These are phyloP conservation scores for Plasmopara muralis DNA, from an alignment of 352 stramenopile genomes.

Conservation along the genomic window DNA sequence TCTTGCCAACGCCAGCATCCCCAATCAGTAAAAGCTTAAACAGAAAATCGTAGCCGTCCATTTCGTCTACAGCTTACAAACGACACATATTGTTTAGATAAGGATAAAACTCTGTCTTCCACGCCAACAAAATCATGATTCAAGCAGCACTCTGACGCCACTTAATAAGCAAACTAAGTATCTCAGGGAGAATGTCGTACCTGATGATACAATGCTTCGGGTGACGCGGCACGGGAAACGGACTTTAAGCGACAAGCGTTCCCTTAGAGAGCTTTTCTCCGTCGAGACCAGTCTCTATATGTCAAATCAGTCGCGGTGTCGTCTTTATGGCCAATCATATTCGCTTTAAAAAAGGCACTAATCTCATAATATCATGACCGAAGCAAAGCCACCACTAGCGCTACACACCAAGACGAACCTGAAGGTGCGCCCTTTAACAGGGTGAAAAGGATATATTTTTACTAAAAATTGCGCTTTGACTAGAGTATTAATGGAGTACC, in stretches of 20 bases:
- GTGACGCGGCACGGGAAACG: constrained; percentile 8
- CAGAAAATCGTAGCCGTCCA: constrained; percentile 94
- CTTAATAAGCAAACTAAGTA: no score
- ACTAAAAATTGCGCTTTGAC: constrained; percentile 1
- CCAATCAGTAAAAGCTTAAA: constrained; percentile 99
- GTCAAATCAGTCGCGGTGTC: constrained; percentile 13
- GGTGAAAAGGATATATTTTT: neutral
- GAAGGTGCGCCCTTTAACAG: constrained; percentile 22
- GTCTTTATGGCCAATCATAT: constrained; percentile 17
- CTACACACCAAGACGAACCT: constrained; percentile 39
- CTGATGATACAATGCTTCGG: constrained; percentile 6
- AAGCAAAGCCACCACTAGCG: constrained; percentile 7
- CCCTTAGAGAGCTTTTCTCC: constrained; percentile 13
- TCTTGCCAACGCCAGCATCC: constrained; percentile 97
- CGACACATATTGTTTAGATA: constrained; percentile 14
- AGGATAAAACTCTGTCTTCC: constrained; percentile 1
- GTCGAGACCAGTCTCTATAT: constrained; percentile 21
- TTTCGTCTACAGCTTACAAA: constrained; percentile 20
- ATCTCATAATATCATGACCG: constrained; percentile 7
- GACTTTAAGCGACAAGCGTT: constrained; percentile 11
- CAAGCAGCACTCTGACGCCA: neutral
- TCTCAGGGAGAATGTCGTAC: constrained; percentile 1
- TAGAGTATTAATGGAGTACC: constrained; percentile 69
- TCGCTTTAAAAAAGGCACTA: neutral
- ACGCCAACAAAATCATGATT: no score